Evolutionary conservation across 108 stramenopile species (phyloP).

Genomic region (Cyclotella kingstonii): DNA sequence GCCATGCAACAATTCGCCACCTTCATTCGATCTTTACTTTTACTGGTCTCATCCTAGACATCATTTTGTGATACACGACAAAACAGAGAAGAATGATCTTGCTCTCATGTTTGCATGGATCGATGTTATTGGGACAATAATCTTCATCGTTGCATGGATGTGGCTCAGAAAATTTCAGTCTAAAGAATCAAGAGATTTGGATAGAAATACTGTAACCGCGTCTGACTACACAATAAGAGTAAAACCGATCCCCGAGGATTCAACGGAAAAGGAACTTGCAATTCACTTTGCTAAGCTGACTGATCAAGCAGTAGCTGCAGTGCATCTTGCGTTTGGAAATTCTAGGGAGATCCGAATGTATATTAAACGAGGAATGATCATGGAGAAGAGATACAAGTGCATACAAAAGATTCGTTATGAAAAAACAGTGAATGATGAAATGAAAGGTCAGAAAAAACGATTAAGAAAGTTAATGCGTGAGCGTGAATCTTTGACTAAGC

Average conservation of each 20-base stretch:
- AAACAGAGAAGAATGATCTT: constrained; percentile 38
- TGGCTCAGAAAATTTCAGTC: constrained; percentile 62
- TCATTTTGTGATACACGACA: no score
- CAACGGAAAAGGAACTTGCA: constrained; percentile 51
- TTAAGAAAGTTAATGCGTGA: constrained; percentile 33
- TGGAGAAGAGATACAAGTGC: constrained; percentile 46
- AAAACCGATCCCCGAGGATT: constrained; percentile 44
- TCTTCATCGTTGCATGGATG: constrained; percentile 54
- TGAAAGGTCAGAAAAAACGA: constrained; percentile 22
- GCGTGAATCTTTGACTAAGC: constrained; percentile 31
- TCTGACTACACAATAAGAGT: constrained; percentile 56
- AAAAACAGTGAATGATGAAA: constrained; percentile 28
- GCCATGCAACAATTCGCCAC: background rate
- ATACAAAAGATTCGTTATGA: constrained; percentile 52
- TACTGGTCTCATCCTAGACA: background rate
- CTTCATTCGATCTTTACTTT: background rate
- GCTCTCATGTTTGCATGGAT: constrained; percentile 44
- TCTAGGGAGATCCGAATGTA: constrained; percentile 52
- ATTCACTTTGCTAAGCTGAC: constrained; percentile 52
- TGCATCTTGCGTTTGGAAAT: constrained; percentile 63
- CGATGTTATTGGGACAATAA: constrained; percentile 42
- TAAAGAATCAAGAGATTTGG: constrained; percentile 44
- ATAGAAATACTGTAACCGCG: constrained; percentile 51
- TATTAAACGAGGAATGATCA: constrained; percentile 48
- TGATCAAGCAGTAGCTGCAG: constrained; percentile 49